phyloP scores from a whole-genome alignment of 441 rosid species.

The Erodium moschatum region DNA sequence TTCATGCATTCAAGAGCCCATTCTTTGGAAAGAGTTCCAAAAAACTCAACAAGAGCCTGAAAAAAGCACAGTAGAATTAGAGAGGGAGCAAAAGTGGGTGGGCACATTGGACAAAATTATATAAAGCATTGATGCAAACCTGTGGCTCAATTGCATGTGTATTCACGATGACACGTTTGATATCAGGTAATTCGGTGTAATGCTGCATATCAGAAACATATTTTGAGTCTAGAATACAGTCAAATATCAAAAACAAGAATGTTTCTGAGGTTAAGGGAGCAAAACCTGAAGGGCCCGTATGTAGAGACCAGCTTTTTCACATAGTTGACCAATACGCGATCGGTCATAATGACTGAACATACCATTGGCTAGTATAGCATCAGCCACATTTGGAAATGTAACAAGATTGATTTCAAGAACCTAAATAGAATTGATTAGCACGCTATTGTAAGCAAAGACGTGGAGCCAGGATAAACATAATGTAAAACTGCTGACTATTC shows the following conservation, averaged over 20 bases:
- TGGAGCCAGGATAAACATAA: not conserved
- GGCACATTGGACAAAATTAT: too few species aligned
- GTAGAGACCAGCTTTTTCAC: constrained; percentile 29
- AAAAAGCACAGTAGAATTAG: too few species aligned
- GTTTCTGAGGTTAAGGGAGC: not conserved
- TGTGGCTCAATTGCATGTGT: constrained; percentile 29
- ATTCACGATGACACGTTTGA: constrained; percentile 26
- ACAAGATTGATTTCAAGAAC: constrained; percentile 31
- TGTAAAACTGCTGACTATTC: not conserved
- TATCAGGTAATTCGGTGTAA: constrained; percentile 26
- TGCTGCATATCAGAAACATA: constrained; percentile 17
- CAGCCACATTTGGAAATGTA: constrained; percentile 11
- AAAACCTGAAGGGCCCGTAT: constrained; percentile 24
- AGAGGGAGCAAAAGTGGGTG: too few species aligned
- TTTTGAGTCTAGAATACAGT: not conserved
- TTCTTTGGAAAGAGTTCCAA: constrained; percentile 23
- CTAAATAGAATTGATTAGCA: constrained; percentile 4
- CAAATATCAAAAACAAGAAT: not conserved
- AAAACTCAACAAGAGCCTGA: constrained; percentile 23
- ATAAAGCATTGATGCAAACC: constrained; percentile 14
- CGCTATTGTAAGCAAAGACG: not conserved
- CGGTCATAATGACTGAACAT: constrained; percentile 30
- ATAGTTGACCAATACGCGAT: constrained; percentile 25
- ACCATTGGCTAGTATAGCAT: constrained; percentile 28
- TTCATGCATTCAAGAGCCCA: constrained; percentile 29